Evolutionary conservation across 2,329 filamentous ascomycete genomes (phyloP), one percentile per base, ranked within the genome.

Genomic region (Sordariomycetes sp.): DNA sequence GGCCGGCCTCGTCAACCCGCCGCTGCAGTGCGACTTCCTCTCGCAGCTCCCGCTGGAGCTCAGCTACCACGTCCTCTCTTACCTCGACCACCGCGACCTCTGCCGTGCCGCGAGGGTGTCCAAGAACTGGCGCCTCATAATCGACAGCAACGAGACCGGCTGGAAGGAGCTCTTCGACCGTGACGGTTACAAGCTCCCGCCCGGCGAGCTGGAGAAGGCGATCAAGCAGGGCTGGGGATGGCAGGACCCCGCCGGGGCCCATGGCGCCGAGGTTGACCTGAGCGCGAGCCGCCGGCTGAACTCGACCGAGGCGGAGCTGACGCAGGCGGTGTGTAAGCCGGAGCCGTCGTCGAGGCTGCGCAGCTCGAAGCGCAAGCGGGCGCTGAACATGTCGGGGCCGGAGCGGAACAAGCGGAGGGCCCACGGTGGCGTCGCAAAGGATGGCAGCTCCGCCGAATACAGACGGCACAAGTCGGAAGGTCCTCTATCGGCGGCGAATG

Each of bases 201-300:
- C 86, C 1, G 90, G 89, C 20, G 94, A 99, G 71, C 78, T 99
- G 25, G 85, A 90, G 62, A 86, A 87, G 64, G 92, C 94, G 34
- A 91, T 97, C 58, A 77, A 79, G 50, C 90, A 97, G 74, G 94
- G 94, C 16, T 99, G 94, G 94, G 94, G 92, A 16, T 99, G 94
- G 91, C 94, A 99, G 69, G 90, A 93, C 67, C 90, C 92, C 0
- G 81, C 84, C 58, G 88, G 88, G 0, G 71, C 79, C 3, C 82
- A 89, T 57, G 90, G 88, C 25, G 90, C 81, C 58, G 94, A 99
- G 70, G 80, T 83, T 59, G 92, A 99, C 68, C 72, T 97, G 54
- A 90, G 89, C 70, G 71, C 78, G 61, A 75, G 78, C 52, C 78
- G 69, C 61, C 76, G 73, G 55, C 70, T 83, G 57, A 79, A 77